Conservation (phyloP, 2,329 filamentous ascomycete genomes). For the Laburnicola sp. region DNA sequence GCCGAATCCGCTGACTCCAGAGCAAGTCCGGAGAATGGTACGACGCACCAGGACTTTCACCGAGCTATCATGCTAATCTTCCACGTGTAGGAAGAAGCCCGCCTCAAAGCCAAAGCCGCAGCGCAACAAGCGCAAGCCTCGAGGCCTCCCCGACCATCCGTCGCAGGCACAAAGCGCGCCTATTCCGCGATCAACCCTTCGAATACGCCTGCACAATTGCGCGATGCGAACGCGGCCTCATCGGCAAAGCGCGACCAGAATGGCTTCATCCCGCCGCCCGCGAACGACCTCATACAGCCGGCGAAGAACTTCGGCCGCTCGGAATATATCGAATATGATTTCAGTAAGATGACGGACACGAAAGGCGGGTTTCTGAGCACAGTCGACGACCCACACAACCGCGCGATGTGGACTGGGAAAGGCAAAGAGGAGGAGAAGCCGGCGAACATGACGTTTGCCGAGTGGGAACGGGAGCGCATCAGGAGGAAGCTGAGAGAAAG, state of each 20-base stretch:
- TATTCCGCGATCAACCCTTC: constrained; percentile 64
- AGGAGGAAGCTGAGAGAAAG: constrained; percentile 71
- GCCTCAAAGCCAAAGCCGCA: constrained; percentile 83
- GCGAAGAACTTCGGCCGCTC: constrained; percentile 82
- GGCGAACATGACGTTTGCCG: constrained; percentile 81
- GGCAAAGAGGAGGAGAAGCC: constrained; percentile 67
- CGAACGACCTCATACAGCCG: constrained; percentile 65
- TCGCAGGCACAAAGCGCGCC: constrained; percentile 69
- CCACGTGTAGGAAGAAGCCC: constrained; percentile 73
- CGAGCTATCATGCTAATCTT: constrained; percentile 1
- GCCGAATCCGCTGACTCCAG: constrained; percentile 58
- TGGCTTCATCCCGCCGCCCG: constrained; percentile 39
- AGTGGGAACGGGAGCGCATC: constrained; percentile 86
- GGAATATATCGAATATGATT: constrained; percentile 91
- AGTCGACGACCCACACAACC: constrained; percentile 89
- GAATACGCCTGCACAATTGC: constrained; percentile 59
- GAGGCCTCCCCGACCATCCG: constrained; percentile 34
- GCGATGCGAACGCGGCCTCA: constrained; percentile 64
- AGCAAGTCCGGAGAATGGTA: constrained; percentile 63
- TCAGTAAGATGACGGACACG: constrained; percentile 96
- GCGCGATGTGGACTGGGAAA: constrained; percentile 59
- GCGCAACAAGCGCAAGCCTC: constrained; percentile 53
- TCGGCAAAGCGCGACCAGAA: constrained; percentile 41
- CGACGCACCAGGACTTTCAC: constrained; percentile 2
- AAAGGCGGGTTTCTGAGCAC: constrained; percentile 92